A percentile compares a stretch with the other conserved stretches of the same genome.
phyloP scores from a whole-genome alignment of 169 alveolate genomes.

The Plasmodium knowlesi region DNA sequence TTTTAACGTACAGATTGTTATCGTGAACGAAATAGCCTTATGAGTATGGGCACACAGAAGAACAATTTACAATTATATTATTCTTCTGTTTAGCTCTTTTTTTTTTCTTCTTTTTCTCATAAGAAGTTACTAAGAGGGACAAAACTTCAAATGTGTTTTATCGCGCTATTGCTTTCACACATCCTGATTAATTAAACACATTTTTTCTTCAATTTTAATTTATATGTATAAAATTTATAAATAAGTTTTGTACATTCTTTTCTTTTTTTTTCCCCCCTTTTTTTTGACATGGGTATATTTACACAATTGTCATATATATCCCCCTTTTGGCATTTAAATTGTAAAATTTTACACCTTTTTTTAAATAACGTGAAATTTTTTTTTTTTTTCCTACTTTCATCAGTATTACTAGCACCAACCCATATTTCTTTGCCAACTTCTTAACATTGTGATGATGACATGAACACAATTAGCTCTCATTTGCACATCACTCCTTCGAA shows the following conservation, averaged over 20 bases:
- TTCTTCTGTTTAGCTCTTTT: not conserved
- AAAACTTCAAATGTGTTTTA: not conserved
- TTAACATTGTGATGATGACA: not conserved
- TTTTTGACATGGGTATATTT: not conserved
- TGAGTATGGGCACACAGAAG: not conserved
- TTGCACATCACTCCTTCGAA: not conserved
- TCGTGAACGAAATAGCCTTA: not conserved
- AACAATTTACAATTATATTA: not conserved
- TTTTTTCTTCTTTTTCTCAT: not conserved
- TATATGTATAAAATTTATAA: not conserved
- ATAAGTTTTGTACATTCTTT: not conserved
- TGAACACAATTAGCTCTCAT: not conserved
- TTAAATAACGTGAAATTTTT: not conserved
- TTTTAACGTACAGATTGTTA: not conserved
- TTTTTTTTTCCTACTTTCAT: not conserved
- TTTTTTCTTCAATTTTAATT: not conserved
- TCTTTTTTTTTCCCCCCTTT: not conserved
- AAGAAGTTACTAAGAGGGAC: not conserved
- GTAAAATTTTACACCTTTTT: slow-evolving; percentile 1
- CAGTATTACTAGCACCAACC: not conserved
- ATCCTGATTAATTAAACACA: not conserved
- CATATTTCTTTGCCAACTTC: not conserved
- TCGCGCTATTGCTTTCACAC: not conserved
- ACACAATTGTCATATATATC: not conserved
- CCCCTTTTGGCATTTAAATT: slow-evolving; percentile 17